Conservation (phyloP, 1,284 basidiomycete species). For the Salmacisia buchloeana region DNA sequence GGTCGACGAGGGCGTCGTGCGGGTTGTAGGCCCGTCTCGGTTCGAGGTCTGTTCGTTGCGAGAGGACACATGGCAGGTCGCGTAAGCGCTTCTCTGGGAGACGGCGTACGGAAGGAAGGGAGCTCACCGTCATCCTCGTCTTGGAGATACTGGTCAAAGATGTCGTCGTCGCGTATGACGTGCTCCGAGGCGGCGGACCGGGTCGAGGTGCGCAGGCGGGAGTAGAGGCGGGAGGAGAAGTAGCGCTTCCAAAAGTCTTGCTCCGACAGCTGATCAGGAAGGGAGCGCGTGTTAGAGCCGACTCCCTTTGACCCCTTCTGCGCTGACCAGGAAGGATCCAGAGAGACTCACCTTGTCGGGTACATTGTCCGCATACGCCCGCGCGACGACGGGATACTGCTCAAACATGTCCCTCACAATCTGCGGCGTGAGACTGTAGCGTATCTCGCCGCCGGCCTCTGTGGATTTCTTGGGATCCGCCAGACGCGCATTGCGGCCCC, state of each 20-base stretch:
- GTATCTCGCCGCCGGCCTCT: conserved; percentile 56
- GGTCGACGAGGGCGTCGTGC: conserved; percentile 74
- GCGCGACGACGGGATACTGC: conserved; percentile 89
- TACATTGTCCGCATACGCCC: conserved; percentile 87
- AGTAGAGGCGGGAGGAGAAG: conserved; percentile 90
- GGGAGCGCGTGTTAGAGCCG: conserved; percentile 5
- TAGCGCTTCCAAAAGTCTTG: conserved; percentile 93
- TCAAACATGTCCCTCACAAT: conserved; percentile 93
- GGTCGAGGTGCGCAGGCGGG: conserved; percentile 85
- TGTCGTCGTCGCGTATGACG: conserved; percentile 80
- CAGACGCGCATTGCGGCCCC: conserved; percentile 40
- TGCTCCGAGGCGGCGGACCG: conserved; percentile 76
- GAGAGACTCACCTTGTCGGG: conserved; percentile 63
- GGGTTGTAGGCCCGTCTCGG: conserved; percentile 66
- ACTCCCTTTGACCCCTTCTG: neutral
- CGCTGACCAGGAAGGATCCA: conserved; percentile 16
- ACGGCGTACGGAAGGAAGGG: neutral
- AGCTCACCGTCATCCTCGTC: conserved; percentile 82
- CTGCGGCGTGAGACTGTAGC: conserved; percentile 85
- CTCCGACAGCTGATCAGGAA: conserved; percentile 68
- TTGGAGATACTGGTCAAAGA: conserved; percentile 91
- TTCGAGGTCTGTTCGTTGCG: conserved; percentile 62
- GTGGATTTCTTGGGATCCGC: conserved; percentile 45
- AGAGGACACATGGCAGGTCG: neutral
- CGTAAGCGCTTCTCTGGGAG: neutral